Conservation (phyloP, 2,329 filamentous ascomycete genomes). For the Hypoxylon rubiginosum region DNA sequence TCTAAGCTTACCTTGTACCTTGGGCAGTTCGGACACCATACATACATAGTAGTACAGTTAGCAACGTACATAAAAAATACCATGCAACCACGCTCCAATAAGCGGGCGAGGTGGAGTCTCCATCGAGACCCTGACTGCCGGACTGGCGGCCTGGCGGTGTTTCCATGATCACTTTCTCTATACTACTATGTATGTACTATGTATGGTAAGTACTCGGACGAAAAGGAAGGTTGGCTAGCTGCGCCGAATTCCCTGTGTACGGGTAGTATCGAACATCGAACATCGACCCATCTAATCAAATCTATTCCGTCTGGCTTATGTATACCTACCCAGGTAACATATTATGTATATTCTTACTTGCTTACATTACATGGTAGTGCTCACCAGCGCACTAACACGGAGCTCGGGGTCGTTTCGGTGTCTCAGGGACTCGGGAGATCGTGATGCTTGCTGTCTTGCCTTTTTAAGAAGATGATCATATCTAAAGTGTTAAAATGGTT, state of each 20-base stretch:
- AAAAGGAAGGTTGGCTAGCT: constrained; percentile 27
- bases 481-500: background rate
- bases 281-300: constrained; percentile 13
- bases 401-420: constrained; percentile 28
- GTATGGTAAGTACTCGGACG: constrained; percentile 4
- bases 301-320: background rate
- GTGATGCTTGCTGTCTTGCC: constrained; percentile 18
- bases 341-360: constrained; percentile 22
- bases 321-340: too few species aligned
- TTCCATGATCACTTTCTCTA: constrained; percentile 29
- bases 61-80: constrained; percentile 20
- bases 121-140: constrained; percentile 35
- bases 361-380: too few species aligned
- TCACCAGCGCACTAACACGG: constrained; percentile 16
- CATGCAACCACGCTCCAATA: constrained; percentile 35
- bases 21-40: constrained; percentile 30
- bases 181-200: too few species aligned
- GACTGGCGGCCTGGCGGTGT: constrained; percentile 30
- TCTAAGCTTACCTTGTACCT: constrained; percentile 38
- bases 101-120: constrained; percentile 29
- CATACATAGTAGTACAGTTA: too few species aligned
- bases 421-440: constrained; percentile 28
- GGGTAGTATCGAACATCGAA: constrained; percentile 22
- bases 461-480: constrained; percentile 13
- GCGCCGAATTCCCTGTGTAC: constrained; percentile 14